Conservation (phyloP, 2,329 filamentous ascomycete genomes). For the Colletotrichum euphorbiae region DNA sequence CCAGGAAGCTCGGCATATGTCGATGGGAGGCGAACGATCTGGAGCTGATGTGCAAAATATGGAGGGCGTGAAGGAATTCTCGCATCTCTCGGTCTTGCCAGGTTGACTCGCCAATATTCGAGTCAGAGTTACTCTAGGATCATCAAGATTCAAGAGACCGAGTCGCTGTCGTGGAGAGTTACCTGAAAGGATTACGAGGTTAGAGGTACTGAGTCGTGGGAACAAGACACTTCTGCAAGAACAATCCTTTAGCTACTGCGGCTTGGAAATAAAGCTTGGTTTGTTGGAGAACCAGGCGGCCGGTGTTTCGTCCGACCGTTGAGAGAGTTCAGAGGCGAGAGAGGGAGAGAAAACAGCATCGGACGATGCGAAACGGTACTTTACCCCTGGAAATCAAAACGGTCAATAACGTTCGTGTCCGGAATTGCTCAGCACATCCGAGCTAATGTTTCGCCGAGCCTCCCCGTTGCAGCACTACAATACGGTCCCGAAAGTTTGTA, state of each 20-base stretch:
- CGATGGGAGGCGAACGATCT: not conserved
- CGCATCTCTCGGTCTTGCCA: not conserved
- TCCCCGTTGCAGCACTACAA: constrained; percentile 6
- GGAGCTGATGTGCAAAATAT: not conserved
- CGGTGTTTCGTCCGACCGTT: constrained; percentile 17
- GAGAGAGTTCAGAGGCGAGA: not conserved
- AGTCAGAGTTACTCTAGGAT: not conserved
- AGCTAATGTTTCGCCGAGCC: constrained; percentile 29
- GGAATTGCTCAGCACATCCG: not conserved
- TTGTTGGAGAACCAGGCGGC: not conserved
- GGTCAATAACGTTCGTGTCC: constrained; percentile 2
- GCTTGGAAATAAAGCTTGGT: not conserved
- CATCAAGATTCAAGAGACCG: not conserved
- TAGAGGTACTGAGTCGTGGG: not conserved
- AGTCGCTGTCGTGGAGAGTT: not conserved
- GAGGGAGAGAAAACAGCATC: not conserved
- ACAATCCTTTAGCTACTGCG: not conserved
- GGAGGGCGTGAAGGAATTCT: not conserved
- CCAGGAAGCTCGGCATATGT: not conserved
- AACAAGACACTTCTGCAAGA: not conserved
- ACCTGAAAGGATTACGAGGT: not conserved
- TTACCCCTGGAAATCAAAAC: not conserved
- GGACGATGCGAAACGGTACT: constrained; percentile 12
- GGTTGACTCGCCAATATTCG: not conserved
- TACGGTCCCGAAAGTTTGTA: no score